Base-by-base conservation (phyloP, 805 yeast species). In the Candida cerambycidarum region DNA sequence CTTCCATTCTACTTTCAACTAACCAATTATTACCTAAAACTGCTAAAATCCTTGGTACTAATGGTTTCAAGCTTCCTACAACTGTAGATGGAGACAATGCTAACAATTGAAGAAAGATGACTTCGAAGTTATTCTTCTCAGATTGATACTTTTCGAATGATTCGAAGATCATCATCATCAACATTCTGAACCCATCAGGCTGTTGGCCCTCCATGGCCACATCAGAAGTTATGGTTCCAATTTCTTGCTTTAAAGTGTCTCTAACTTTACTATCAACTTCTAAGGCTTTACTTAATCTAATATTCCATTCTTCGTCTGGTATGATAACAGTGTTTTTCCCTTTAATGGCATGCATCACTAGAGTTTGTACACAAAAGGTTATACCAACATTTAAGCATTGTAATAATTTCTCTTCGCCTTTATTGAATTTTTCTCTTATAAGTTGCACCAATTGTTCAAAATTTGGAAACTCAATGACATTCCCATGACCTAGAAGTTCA, bases 231-330 rank as follows among this genome's bases (percentile, higher is more conserved):
- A 56, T 38, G 3, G 18, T n/a, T 0, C 35, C 39, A 14, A 67
- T 58, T 25, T 61, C 57, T 2, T 42, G 14, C n/a, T 50, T 45
- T 14, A 67, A 45, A 7, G 56, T 47, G 0, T 38, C 33, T 17
- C 67, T 66, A 1, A 85, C 86, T 2, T 52, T 56, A 0, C 69
- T 69, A 54, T 89, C 95, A 32, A 75, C 63, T 31, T 79, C 83
- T 9, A 86, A 39, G 0, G 92, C 86, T 45, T 79, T 85, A 8
- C 83, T 88, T 18, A 86, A 53, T 53, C 92, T 71, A 0, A 76
- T 63, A 3, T 69, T 65, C 96, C 96, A 89, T 39, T 84, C 83
- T 47, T 83, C 84, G 57, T 89, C 96, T 16, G 74, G 64, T 0
- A 77, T 78, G 36, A 87, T 59, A 1, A 82, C 81, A 0, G 89